Evolutionary conservation across 2,329 filamentous ascomycete genomes (phyloP), one percentile per base, ranked within the genome.

Genomic region (Dactylellina cionopaga): DNA sequence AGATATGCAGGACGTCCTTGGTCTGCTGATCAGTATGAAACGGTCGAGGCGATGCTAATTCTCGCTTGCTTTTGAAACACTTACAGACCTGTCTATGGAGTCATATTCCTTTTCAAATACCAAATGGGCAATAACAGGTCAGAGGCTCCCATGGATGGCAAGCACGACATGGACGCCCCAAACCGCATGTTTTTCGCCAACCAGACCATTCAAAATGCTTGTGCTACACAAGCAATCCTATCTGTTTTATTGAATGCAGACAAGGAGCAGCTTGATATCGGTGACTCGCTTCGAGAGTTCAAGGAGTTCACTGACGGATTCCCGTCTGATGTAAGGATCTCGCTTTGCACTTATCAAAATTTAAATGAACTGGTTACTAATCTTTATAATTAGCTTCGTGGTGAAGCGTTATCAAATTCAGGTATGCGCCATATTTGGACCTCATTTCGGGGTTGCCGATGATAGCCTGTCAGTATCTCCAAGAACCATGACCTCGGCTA

Each of bases 31-130:
- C 35, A 29, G n/a, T 27, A 60, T 58, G 31, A 62, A 59, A 56
- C 41, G 9, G 19, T 46, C 55, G 46, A 51, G 62, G 55, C 62
- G 19, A 56, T 62, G 69, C 69, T 68, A 35, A 66, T 74, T 66
- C 54, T 68, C 52, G 51, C 47, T 43, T 46, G 55, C 72, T 71
- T 54, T 44, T 58, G 44, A 59, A 64, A 72, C 37, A 52, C 25
- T 44, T 43, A 35, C 63, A 88, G 90, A 77, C 90, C 91, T 15
- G 85, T 96, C 58, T 96, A 96, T 83, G 95, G 95, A 78, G 92
- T 99, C 76, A 97, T 99, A 79, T 99, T 99, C 82, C 91, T 99
- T 80, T 99, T 99, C 88, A 98, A 97, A 83, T 99, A 91, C 82
- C 91, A 87, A 54, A 92, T 88, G 73, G 88, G 90, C 79, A 84